Base-by-base conservation (phyloP, 2,329 filamentous ascomycete species). In the Pezicula radicicola region DNA sequence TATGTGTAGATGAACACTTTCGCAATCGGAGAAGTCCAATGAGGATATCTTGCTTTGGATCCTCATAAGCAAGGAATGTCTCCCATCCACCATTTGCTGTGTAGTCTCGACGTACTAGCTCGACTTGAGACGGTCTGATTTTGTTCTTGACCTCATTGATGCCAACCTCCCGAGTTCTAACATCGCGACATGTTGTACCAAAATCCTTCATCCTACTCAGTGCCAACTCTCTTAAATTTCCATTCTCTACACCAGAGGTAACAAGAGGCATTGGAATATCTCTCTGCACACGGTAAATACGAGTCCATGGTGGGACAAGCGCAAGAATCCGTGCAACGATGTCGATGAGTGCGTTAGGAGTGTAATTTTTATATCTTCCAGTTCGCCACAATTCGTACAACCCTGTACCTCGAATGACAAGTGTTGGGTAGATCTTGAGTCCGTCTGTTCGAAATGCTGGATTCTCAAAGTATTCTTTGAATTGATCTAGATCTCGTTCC, bases 261-360 rank as follows among this genome's bases (percentile, higher is more conserved):
- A 99, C 95, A 21, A 99, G 79, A 1, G 94, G 94, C 94, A 99
- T 99, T n/a, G 94, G 94, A 53, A 99, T 99, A 72, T 99, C 94
- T 68, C 94, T 85, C 75, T 99, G 94, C 0, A 99, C 94, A 54
- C 94, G 91, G 75, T 99, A 99, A 65, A 99, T 99, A 56, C 94
- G 85, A 0, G 95, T 99, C 94, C 94, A 99, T 1, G 94, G 94
- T 1, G 94, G 94, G 0, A 99, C 88, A 2, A 99, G 79, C 0
- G 94, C 94, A 56, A 99, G 75, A 48, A 99, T 99, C n/a, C 94
- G 85, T 3, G 94, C 95, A 0, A 99, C 91, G 15, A 99, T 83
- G 68, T 99, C 94, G 55, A 99, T 91, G 33, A 99, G 80, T 0
- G 90, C 93, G 69, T 99, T 99, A 4, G 94, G 95, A 0, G 94